Percentiles rank a stretch among this genome's conserved stretches.
Conservation (phyloP, 148 eudicot species). For the Cornus kousa region DNA sequence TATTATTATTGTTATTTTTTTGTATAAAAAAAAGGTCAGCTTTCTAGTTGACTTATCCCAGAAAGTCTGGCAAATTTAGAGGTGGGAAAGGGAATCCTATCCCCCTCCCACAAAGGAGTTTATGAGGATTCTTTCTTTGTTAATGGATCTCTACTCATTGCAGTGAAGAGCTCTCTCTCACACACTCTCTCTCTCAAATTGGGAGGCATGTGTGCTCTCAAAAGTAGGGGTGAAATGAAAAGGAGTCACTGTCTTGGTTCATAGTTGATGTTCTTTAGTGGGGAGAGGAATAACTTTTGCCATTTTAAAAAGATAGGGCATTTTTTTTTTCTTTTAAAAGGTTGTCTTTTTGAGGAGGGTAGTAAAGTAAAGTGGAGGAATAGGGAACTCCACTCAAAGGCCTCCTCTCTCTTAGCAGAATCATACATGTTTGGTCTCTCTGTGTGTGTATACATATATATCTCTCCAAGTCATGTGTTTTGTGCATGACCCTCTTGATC, state of each 20-base stretch:
- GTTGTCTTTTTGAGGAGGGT: conserved; percentile 31
- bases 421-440: background rate
- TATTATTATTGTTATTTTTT: too few species aligned
- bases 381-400: conserved; percentile 34
- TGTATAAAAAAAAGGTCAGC: conserved; percentile 8
- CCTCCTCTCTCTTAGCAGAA: background rate
- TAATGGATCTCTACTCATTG: conserved; percentile 20
- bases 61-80: conserved; percentile 34
- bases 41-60: conserved; percentile 35
- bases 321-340: conserved; percentile 42
- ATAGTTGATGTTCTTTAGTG: conserved; percentile 54
- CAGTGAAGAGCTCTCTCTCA: conserved; percentile 8
- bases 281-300: conserved; percentile 33
- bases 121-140: conserved; percentile 9
- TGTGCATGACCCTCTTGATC: background rate
- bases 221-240: conserved; percentile 31
- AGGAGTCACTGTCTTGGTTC: conserved; percentile 36
- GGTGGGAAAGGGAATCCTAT: conserved; percentile 54
- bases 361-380: conserved; percentile 22
- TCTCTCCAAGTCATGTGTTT: background rate
- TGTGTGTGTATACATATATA: too few species aligned
- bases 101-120: conserved; percentile 20
- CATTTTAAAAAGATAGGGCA: conserved; percentile 20
- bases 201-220: conserved; percentile 24
- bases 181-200: background rate